Conservation (phyloP, 306 rosid genomes). For the Vigna angularis region DNA sequence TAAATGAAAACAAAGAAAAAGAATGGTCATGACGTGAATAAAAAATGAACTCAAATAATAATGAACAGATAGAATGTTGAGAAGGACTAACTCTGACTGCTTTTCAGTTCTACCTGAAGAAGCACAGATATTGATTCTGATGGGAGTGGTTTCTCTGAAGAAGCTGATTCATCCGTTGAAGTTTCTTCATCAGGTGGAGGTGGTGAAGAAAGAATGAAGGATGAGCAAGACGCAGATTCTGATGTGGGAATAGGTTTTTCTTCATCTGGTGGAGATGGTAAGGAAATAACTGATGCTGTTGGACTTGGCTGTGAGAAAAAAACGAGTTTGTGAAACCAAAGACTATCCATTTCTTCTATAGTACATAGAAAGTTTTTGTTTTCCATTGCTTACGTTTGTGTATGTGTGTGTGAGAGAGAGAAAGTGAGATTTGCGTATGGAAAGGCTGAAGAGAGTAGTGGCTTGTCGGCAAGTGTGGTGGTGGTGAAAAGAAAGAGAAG, state of each 20-base stretch:
- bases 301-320: conserved; percentile 59
- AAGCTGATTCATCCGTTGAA: conserved; percentile 52
- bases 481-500: conserved; percentile 42
- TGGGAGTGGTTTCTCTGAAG: conserved; percentile 39
- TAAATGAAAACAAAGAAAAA: not conserved
- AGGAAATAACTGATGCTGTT: conserved; percentile 14
- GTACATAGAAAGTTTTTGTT: conserved; percentile 45
- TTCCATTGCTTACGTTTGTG: conserved; percentile 55
- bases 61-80: not conserved
- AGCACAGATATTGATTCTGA: conserved; percentile 51
- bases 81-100: not conserved
- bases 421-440: conserved; percentile 13
- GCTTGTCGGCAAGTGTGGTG: conserved; percentile 47
- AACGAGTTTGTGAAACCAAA: conserved; percentile 80
- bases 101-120: conserved; percentile 52
- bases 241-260: conserved; percentile 35
- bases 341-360: conserved; percentile 72
- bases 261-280: conserved; percentile 30
- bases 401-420: not conserved
- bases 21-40: not conserved
- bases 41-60: not conserved
- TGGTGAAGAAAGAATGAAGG: conserved; percentile 49
- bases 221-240: conserved; percentile 50
- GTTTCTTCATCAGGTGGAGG: conserved; percentile 49
- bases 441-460: conserved; percentile 23